Conservation (phyloP, 306 rosid species). For the Castanospermum australe region DNA sequence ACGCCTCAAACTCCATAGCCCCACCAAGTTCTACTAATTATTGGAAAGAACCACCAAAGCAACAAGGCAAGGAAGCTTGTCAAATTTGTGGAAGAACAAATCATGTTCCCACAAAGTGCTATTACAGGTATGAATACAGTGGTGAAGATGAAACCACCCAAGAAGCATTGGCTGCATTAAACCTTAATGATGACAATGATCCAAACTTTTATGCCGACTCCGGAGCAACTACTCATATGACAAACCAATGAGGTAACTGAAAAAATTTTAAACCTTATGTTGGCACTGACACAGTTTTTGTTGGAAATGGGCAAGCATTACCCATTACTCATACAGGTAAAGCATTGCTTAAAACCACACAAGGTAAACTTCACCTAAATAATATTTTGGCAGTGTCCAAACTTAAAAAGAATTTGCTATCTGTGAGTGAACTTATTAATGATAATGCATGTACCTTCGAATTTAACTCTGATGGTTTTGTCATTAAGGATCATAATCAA, state of each 20-base stretch:
- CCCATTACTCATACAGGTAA: neutral
- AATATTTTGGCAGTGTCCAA: constrained; percentile 15
- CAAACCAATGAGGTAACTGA: neutral
- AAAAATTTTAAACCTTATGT: neutral
- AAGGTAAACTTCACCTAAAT: neutral
- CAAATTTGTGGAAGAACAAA: neutral
- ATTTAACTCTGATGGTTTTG: neutral
- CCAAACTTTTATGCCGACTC: neutral
- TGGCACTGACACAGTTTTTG: neutral
- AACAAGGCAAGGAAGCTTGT: neutral
- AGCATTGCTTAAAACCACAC: neutral
- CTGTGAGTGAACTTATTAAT: neutral
- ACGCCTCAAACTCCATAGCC: neutral
- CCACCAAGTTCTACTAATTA: neutral
- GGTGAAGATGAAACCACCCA: neutral
- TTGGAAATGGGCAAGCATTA: neutral
- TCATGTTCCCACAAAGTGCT: neutral
- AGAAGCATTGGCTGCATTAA: neutral
- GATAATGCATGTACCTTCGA: constrained; percentile 10
- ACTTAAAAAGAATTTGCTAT: constrained; percentile 1
- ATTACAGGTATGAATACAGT: neutral
- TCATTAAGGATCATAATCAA: neutral
- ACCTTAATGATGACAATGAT: neutral
- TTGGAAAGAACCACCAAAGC: neutral
- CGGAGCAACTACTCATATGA: neutral